phyloP scores from a whole-genome alignment of 1,139 yeast species.

The Candida buenavistaensis region DNA sequence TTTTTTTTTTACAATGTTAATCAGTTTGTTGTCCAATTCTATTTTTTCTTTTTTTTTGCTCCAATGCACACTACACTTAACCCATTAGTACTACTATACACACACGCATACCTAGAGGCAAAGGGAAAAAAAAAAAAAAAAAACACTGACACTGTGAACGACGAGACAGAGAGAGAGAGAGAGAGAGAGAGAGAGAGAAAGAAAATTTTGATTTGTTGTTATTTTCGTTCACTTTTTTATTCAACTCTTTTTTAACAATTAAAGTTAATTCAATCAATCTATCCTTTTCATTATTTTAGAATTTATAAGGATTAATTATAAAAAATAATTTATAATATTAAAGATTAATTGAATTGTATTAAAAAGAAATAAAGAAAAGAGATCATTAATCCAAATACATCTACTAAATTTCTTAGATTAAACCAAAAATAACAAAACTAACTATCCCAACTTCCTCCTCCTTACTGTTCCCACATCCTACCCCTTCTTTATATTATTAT shows the following conservation, averaged over 20 bases:
- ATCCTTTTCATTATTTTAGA: no score
- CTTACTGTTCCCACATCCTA: neutral
- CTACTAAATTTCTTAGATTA: conserved; percentile 1
- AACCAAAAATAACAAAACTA: no score
- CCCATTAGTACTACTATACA: no score
- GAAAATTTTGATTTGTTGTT: conserved; percentile 16
- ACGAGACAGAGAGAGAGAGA: neutral
- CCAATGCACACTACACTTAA: no score
- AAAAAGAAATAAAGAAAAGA: neutral
- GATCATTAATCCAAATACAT: neutral
- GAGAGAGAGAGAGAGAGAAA: conserved; percentile 5
- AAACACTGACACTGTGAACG: neutral
- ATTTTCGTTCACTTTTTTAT: conserved; percentile 8
- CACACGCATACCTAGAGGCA: no score
- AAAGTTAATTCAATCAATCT: conserved; percentile 1
- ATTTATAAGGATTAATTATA: no score
- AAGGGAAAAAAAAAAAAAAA: no score
- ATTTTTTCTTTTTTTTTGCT: no score
- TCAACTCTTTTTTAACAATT: neutral
- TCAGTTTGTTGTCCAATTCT: conserved; percentile 6
- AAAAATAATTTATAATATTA: no score
- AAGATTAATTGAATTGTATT: no score
- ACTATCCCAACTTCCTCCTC: neutral
- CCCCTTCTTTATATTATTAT: conserved; percentile 2
- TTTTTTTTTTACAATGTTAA: neutral